phyloP scores from a whole-genome alignment of 2,329 filamentous ascomycete genomes.

The Nothophoma quercina region DNA sequence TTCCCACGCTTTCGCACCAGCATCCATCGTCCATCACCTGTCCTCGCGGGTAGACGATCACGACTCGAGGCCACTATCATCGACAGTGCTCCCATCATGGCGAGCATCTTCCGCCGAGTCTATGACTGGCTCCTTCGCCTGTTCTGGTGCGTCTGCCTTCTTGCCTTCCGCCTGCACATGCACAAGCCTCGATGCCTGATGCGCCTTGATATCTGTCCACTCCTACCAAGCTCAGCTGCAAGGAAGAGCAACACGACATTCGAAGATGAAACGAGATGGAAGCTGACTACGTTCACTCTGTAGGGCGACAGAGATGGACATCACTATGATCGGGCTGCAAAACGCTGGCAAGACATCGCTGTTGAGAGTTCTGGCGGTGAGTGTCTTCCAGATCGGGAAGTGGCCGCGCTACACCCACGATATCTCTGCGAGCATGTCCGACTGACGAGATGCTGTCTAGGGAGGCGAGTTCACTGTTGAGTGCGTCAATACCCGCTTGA shows the following conservation, averaged over 20 bases:
- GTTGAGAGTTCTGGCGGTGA: slow-evolving; percentile 91
- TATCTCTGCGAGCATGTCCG: slow-evolving; percentile 26
- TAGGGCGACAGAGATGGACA: slow-evolving; percentile 99
- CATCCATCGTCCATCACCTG: slow-evolving; percentile 38
- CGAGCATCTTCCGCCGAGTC: slow-evolving; percentile 88
- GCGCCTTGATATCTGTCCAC: slow-evolving; percentile 38
- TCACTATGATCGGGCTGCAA: slow-evolving; percentile 97
- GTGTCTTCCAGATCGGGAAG: slow-evolving; percentile 54
- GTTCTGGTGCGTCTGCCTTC: slow-evolving; percentile 77
- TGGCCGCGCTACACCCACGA: slow-evolving; percentile 36
- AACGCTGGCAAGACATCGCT: slow-evolving; percentile 98
- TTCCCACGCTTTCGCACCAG: slow-evolving; percentile 43
- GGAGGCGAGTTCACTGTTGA: slow-evolving; percentile 98
- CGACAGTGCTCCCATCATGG: slow-evolving; percentile 65
- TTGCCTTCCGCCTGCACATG: slow-evolving; percentile 16
- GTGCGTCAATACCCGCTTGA: slow-evolving; percentile 67
- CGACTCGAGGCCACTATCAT: slow-evolving; percentile 46
- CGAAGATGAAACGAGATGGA: slow-evolving; percentile 20
- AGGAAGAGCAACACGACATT: slow-evolving; percentile 28
- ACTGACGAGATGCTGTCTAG: slow-evolving; percentile 60
- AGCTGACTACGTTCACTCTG: slow-evolving; percentile 32
- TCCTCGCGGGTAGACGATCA: slow-evolving; percentile 31
- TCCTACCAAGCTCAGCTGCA: slow-evolving; percentile 20
- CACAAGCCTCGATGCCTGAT: slow-evolving; percentile 33
- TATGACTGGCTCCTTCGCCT: slow-evolving; percentile 98